Percentiles rank a stretch among this genome's conserved stretches.
These are phyloP conservation scores for Rhodotorula sp. DNA, from an alignment of 1,284 basidiomycete species.

Conservation along the genomic window DNA sequence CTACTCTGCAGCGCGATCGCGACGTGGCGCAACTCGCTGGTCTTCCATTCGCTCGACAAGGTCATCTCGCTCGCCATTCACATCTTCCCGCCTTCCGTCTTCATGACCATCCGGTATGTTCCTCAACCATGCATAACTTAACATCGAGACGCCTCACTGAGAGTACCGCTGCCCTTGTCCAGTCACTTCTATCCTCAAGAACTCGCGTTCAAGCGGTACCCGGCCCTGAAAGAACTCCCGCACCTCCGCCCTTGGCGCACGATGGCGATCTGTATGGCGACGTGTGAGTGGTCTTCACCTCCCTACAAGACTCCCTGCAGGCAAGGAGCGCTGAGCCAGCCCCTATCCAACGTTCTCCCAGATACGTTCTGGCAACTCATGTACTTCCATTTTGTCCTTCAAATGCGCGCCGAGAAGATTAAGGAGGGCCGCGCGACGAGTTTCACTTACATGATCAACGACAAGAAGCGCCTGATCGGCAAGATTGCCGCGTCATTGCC, in stretches of 20 bases:
- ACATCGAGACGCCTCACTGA: no score
- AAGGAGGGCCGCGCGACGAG: constrained; percentile 45
- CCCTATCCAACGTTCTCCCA: no score
- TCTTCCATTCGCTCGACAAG: constrained; percentile 48
- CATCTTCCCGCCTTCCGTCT: constrained; percentile 43
- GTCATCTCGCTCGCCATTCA: constrained; percentile 47
- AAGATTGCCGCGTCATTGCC: constrained; percentile 43
- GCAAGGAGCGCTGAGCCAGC: no score
- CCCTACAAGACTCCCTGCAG: not conserved
- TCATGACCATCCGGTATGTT: constrained; percentile 38
- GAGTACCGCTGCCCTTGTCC: not conserved
- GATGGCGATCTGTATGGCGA: constrained; percentile 38
- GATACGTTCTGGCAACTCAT: constrained; percentile 45
- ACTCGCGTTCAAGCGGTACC: constrained; percentile 35
- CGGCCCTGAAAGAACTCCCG: constrained; percentile 36
- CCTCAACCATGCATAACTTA: no score
- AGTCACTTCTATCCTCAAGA: constrained; percentile 42
- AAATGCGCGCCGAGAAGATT: constrained; percentile 46
- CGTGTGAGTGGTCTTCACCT: constrained; percentile 25
- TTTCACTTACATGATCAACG: constrained; percentile 46
- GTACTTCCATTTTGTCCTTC: constrained; percentile 46
- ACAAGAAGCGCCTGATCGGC: constrained; percentile 43
- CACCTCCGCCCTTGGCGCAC: constrained; percentile 32
- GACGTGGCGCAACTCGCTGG: constrained; percentile 48
- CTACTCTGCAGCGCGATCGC: constrained; percentile 38